These are phyloP conservation scores for Pseudisothecium myosuroides DNA, from an alignment of 225 moss, liverwort and hornwort species.

Conservation along the genomic window DNA sequence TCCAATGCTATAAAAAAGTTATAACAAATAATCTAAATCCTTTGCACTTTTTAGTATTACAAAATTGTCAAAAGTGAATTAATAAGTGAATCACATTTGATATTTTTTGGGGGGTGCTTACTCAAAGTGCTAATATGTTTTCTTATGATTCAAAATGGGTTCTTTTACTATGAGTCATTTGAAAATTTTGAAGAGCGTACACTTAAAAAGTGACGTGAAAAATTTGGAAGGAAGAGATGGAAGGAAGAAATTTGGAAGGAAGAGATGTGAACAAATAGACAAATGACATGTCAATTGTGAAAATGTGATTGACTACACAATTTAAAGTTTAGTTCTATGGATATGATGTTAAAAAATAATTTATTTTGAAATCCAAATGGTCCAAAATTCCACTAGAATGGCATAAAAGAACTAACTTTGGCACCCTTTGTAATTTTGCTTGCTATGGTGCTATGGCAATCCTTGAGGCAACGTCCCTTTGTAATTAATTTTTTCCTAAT, in stretches of 20 bases:
- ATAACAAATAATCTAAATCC: background rate
- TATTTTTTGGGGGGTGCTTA: background rate
- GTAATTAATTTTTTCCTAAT: background rate
- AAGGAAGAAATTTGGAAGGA: background rate
- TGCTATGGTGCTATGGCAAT: fast-evolving
- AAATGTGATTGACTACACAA: background rate
- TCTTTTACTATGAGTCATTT: background rate
- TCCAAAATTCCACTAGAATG: too few species aligned
- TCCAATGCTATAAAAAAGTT: background rate
- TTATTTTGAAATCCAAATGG: too few species aligned
- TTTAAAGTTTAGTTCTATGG: background rate
- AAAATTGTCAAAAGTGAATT: background rate
- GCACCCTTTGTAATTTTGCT: background rate
- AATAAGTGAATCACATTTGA: background rate
- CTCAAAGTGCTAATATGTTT: background rate
- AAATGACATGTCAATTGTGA: background rate
- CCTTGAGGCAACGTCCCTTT: background rate
- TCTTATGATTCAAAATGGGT: background rate
- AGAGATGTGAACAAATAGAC: background rate
- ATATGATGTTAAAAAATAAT: background rate
- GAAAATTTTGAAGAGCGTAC: background rate
- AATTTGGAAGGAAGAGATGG: background rate
- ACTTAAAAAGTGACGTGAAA: background rate
- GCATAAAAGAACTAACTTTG: background rate
- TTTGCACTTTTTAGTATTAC: background rate